Percentiles rank a stretch among this genome's conserved stretches.
Evolutionary conservation across 208 protist genomes (phyloP).

Genomic region (Phytomonas sp.): DNA sequence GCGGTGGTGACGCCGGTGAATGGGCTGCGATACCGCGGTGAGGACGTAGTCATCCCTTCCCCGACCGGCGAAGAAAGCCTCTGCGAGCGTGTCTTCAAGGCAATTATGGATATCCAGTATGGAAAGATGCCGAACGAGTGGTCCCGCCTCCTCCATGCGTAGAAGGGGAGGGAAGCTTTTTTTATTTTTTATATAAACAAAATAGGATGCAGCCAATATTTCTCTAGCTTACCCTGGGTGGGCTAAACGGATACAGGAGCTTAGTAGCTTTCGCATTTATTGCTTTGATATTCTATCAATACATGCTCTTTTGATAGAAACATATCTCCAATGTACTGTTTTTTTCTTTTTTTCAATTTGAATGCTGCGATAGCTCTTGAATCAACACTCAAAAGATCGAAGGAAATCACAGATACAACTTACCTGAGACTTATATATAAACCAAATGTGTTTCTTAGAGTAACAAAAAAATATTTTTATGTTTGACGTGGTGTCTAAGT

Average conservation of each 20-base stretch:
- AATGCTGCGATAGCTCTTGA: too few species aligned
- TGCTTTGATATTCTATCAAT: neutral
- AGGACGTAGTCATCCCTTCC: slow-evolving; percentile 44
- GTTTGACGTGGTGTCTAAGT: too few species aligned
- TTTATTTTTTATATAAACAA: slow-evolving; percentile 11
- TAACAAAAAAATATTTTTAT: too few species aligned
- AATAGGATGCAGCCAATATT: slow-evolving; percentile 9
- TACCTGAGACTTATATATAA: too few species aligned
- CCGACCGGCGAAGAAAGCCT: slow-evolving; percentile 25
- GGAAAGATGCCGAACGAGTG: slow-evolving; percentile 41
- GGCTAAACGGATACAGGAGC: neutral
- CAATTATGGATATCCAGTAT: slow-evolving; percentile 65
- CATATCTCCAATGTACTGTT: neutral
- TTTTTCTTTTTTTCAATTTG: too few species aligned
- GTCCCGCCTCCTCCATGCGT: slow-evolving; percentile 27
- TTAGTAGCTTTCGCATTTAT: neutral
- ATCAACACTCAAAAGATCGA: too few species aligned
- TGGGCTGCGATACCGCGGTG: slow-evolving; percentile 73
- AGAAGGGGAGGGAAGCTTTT: neutral
- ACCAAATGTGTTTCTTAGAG: too few species aligned
- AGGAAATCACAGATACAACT: too few species aligned
- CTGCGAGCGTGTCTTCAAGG: slow-evolving; percentile 39
- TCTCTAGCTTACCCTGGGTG: slow-evolving; percentile 6
- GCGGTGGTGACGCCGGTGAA: slow-evolving; percentile 92
- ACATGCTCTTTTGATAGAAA: neutral